These are phyloP conservation scores for Acer campestre DNA, from an alignment of 345 rosid genomes.

Conservation along the genomic window DNA sequence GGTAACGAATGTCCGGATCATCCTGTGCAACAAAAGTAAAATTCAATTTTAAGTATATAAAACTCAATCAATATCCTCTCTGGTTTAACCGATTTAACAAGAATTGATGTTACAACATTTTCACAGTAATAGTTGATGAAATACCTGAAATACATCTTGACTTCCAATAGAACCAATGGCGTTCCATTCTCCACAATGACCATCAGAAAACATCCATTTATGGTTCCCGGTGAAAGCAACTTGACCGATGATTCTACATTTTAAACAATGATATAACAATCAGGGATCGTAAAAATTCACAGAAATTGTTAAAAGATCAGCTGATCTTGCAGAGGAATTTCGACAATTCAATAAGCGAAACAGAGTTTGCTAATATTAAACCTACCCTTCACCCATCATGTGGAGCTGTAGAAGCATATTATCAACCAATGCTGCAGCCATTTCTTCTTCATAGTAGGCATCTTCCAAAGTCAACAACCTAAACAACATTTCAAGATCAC, in stretches of 20 bases:
- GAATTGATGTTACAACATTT: not conserved
- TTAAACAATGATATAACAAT: conserved; percentile 17
- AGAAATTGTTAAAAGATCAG: not conserved
- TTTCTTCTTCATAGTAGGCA: conserved; percentile 60
- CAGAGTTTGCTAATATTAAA: conserved; percentile 2
- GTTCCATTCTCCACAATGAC: conserved; percentile 24
- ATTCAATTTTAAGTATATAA: conserved; percentile 1
- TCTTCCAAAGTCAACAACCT: conserved; percentile 83
- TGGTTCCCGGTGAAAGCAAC: conserved; percentile 74
- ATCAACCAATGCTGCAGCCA: conserved; percentile 47
- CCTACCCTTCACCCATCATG: conserved; percentile 85
- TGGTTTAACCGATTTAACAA: not conserved
- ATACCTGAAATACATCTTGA: conserved; percentile 45
- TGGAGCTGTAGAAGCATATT: conserved; percentile 60
- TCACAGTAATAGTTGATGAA: not conserved
- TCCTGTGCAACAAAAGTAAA: conserved; percentile 32
- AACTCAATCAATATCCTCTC: not conserved
- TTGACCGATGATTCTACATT: conserved; percentile 56
- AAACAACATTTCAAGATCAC: conserved; percentile 25
- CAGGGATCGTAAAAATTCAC: not conserved
- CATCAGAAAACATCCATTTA: conserved; percentile 69
- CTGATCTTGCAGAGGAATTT: not conserved
- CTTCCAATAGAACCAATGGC: conserved; percentile 13
- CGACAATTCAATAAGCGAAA: not conserved
- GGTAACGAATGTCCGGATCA: conserved; percentile 37